Base-by-base conservation (phyloP, 768 basidiomycete species). In the Lactarius deliciosus region DNA sequence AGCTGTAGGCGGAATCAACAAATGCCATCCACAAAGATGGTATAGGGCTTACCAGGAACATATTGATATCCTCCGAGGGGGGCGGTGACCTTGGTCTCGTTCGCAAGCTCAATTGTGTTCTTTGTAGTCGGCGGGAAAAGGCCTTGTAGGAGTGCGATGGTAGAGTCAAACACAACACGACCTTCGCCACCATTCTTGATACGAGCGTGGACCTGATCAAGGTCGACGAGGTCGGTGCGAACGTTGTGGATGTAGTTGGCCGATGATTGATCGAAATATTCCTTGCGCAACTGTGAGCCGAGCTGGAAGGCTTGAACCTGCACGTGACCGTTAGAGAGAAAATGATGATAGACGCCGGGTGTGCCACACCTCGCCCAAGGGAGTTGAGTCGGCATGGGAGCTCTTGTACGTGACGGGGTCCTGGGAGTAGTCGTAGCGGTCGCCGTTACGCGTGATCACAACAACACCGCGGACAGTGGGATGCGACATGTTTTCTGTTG, bases 41-140 rank as follows among this genome's bases (percentile, higher is more conserved):
- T n/a, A 60, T 11, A 63, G 13, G 41, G 66, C 78, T 58, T 66
- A 85, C 88, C 83, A n/a, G 92, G 90, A 57, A 95, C 84, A 70
- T 94, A 95, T 77, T 94, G 91, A 76, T 94, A 95, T 3, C 91
- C 91, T 18, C 85, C 84, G 10, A 94, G 83, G 30, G 94, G 92
- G 1, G 90, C 85, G 25, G 84, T 76, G 69, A 95, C 79, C 30
- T 80, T 84, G 16, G 86, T 85, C 64, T 86, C 90, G 69, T 96
- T 92, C 2, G 93, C 93, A 18, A 96, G 86, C 7, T 80, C 81
- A 70, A 90, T 89, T 73, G 83, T 86, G 78, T 91, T 90, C 43
- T 83, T 80, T 11, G 80, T 77, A 74, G 83, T 89, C n/a, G 92
- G 91, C 28, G 92, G 92, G 83, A 88, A 93, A 58, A 94, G 81